phyloP scores from a whole-genome alignment of 306 rosid species.

The Sophora flavescens region DNA sequence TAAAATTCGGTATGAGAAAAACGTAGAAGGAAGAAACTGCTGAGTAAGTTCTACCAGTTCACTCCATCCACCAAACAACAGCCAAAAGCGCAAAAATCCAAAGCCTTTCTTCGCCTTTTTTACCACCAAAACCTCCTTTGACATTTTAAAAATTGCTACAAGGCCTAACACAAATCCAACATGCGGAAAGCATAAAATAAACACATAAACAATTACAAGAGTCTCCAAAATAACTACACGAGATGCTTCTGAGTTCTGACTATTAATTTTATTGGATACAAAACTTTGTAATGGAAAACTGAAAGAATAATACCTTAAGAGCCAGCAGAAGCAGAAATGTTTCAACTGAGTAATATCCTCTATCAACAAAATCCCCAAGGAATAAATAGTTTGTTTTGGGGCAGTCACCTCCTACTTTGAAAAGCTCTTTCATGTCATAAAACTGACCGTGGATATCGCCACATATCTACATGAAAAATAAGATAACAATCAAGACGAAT shows the following conservation, averaged over 20 bases:
- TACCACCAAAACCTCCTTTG: neutral
- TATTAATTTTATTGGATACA: conserved; percentile 1
- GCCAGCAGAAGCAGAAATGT: conserved; percentile 95
- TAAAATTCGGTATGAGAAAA: conserved; percentile 5
- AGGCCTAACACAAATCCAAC: conserved; percentile 20
- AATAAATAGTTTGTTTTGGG: conserved; percentile 95
- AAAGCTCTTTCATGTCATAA: conserved; percentile 99
- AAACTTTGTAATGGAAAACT: neutral
- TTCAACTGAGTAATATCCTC: conserved; percentile 95
- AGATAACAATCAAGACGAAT: conserved; percentile 30
- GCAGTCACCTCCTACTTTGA: conserved; percentile 99
- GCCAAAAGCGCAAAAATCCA: conserved; percentile 4
- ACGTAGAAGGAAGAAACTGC: neutral
- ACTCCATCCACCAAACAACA: conserved; percentile 3
- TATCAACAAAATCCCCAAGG: conserved; percentile 98
- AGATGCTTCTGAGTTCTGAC: conserved; percentile 10
- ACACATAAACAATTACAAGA: neutral
- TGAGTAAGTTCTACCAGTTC: neutral
- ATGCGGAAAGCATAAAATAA: conserved; percentile 8
- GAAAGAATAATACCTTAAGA: conserved; percentile 74
- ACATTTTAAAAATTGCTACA: conserved; percentile 30
- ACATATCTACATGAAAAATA: conserved; percentile 71
- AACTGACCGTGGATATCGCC: conserved; percentile 99
- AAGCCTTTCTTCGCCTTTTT: conserved; percentile 9
- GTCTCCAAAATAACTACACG: conserved; percentile 10